Base-by-base conservation (phyloP, 768 basidiomycete species). In the Clathrus columnatus region DNA sequence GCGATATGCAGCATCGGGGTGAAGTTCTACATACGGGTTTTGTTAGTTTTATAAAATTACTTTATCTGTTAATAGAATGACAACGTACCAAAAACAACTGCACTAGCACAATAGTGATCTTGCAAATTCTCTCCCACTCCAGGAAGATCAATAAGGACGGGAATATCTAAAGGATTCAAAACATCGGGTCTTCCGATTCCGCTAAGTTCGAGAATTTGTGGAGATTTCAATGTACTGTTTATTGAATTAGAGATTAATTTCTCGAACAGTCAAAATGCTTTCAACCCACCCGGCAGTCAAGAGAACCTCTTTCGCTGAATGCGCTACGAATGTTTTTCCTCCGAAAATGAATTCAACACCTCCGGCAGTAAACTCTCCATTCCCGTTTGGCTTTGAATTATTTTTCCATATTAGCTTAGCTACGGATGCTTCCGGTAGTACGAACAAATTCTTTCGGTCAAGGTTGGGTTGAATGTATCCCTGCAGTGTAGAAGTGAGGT, bases 61-160 rank as follows among this genome's bases (percentile, higher is more conserved):
- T 14, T 11, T n/a, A 11, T 8, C n/a, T n/a, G 10, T 14, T 14
- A n/a, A 16, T 14, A 36, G 7, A 14, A 36, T 36, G 11, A 14
- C n/a, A n/a, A 11, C 36, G 10, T 36, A 36, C 36, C 36, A 36
- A 36, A 36, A 5, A n/a, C 2, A n/a, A 36, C 2, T 14, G 11
- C n/a, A 2, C 11, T 3, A 8, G 14, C 11, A 4, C 11, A 36
- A 11, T 36, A 36, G 55, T 82, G 75, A 55, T 79, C 75, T 61
- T 77, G 76, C 48, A 75, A 60, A 58, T 87, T 79, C 63, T 85
- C 83, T 11, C 89, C 88, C 0, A 93, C 88, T n/a, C 83, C 84
- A 0, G 86, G 85, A 14, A 90, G 76, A 52, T 87, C 80, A 16
- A 85, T 73, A 24, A 80, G 49, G 57, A 73, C 70, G 7, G 68